Base-by-base conservation (phyloP, 495 filamentous ascomycete species). In the Aspergillus leporis region DNA sequence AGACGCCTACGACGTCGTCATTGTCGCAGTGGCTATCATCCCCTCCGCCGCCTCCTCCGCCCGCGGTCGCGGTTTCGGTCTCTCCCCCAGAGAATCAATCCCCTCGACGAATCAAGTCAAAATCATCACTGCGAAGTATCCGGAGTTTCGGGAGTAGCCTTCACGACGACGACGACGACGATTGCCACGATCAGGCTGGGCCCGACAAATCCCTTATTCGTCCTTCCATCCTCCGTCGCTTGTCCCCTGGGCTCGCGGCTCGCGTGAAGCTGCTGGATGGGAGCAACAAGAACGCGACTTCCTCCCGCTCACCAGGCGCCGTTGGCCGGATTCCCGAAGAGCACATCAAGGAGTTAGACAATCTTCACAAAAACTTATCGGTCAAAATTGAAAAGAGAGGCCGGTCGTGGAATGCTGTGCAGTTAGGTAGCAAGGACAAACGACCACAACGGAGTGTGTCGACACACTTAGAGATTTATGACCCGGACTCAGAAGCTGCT, bases 241-340 rank as follows among this genome's bases (percentile, higher is more conserved):
- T 80, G 34, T 90, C 88, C 28, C 88, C 90, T 43, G 89, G 88
- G 22, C 79, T 93, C 21, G 87, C 89, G 60, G 90, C 88, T 51
- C 87, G 90, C 71, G 83, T 93, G 56, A 90, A 89, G 66, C 79
- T 87, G 40, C 74, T 93, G 45, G 86, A 89, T 66, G 69, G 74
- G 77, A 87, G 70, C 76, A 81, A 57, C 66, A 79, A 72, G 75
- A 78, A 34, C 56, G 70, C 63, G 19, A 76, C 66, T 55, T 72
- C 70, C 18, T 71, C 67, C 22, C 69, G 66, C 49, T 66, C 66
- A 51, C 68, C 72, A 55, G 80, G 82, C 50, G 66, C 78, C 57
- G 79, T 91, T 56, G 90, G 90, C 58, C 83, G 89, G 51, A 88
- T 93, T 13, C 85, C 89, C 6, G 85, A 90, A 72, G 82, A 87